Percentiles rank a stretch among this genome's conserved stretches.
phyloP scores from a whole-genome alignment of 495 filamentous ascomycete species.

The Lepraria neglecta region DNA sequence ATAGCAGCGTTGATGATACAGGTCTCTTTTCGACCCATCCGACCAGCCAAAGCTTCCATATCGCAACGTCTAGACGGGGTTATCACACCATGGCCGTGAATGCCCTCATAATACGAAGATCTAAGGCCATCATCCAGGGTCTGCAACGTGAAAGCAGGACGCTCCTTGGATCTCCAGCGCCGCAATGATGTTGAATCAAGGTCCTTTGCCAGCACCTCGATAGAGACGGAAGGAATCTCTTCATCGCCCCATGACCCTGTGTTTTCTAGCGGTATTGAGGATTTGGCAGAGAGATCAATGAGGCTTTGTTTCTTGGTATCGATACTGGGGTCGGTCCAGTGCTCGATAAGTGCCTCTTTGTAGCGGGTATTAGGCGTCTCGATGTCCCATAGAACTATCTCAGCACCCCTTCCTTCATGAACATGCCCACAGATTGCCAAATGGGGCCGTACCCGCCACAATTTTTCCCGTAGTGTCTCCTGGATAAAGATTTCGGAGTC shows the following conservation, averaged over 20 bases:
- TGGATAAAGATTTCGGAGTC: too few species aligned
- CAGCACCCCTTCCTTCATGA: constrained; percentile 44
- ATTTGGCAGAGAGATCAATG: constrained; percentile 50
- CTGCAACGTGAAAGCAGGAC: background rate
- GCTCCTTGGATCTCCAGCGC: constrained; percentile 7
- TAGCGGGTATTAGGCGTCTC: constrained; percentile 23
- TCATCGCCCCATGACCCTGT: constrained; percentile 25
- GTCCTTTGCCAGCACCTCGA: background rate
- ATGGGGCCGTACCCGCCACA: constrained; percentile 40
- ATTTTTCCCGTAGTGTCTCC: constrained; percentile 31
- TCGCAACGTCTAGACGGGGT: constrained; percentile 38
- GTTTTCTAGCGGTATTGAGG: constrained; percentile 39
- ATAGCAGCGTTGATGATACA: constrained; percentile 74
- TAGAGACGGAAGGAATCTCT: background rate
- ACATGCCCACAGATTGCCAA: constrained; percentile 48
- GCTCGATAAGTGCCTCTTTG: constrained; percentile 31
- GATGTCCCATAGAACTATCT: constrained; percentile 39
- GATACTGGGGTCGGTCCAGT: constrained; percentile 41
- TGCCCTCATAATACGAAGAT: constrained; percentile 12
- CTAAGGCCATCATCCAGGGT: background rate
- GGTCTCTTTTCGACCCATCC: constrained; percentile 56
- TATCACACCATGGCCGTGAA: constrained; percentile 34
- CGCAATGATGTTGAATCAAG: background rate
- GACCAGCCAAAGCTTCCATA: constrained; percentile 37
- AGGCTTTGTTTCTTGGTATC: constrained; percentile 54